Evolutionary conservation across 208 protist genomes (phyloP).

Genomic region (Herpetomonas samuelpessoai): DNA sequence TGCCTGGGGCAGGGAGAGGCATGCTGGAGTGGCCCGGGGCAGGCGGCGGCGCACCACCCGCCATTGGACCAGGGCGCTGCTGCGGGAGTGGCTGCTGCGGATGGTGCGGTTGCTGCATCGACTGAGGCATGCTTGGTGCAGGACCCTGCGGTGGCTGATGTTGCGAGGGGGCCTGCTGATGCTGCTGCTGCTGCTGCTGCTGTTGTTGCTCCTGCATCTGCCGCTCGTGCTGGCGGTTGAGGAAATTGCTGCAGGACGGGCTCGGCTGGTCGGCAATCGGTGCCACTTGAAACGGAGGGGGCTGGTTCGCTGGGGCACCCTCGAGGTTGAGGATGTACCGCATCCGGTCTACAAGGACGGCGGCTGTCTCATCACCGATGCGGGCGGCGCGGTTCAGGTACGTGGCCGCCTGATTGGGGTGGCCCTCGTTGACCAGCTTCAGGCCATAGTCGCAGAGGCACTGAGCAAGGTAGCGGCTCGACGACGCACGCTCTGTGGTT

Average conservation of each 20-base stretch:
- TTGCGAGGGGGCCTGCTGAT: slow-evolving; percentile 35
- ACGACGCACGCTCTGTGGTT: slow-evolving; percentile 39
- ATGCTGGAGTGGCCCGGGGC: no score
- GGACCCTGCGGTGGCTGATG: no score
- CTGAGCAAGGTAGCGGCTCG: slow-evolving; percentile 41
- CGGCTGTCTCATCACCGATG: slow-evolving; percentile 48
- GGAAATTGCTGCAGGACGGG: slow-evolving; percentile 33
- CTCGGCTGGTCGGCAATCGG: slow-evolving; percentile 55
- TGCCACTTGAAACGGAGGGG: slow-evolving; percentile 35
- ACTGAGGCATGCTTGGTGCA: no score
- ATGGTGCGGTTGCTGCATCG: no score
- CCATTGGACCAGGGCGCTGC: no score
- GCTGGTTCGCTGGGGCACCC: slow-evolving; percentile 6
- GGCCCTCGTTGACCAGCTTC: slow-evolving; percentile 40
- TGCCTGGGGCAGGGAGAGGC: no score
- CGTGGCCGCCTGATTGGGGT: slow-evolving; percentile 35
- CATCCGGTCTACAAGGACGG: slow-evolving; percentile 65
- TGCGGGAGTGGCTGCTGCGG: no score
- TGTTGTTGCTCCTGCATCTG: slow-evolving; percentile 18
- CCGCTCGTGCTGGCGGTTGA: slow-evolving; percentile 33
- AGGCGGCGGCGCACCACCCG: no score
- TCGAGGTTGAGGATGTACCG: slow-evolving; percentile 33
- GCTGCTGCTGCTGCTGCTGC: slow-evolving; percentile 19
- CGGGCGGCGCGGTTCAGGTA: slow-evolving; percentile 59
- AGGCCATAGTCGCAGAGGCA: slow-evolving; percentile 57